Base-by-base conservation (phyloP, 768 basidiomycete genomes). In the Mycena epipterygia region DNA sequence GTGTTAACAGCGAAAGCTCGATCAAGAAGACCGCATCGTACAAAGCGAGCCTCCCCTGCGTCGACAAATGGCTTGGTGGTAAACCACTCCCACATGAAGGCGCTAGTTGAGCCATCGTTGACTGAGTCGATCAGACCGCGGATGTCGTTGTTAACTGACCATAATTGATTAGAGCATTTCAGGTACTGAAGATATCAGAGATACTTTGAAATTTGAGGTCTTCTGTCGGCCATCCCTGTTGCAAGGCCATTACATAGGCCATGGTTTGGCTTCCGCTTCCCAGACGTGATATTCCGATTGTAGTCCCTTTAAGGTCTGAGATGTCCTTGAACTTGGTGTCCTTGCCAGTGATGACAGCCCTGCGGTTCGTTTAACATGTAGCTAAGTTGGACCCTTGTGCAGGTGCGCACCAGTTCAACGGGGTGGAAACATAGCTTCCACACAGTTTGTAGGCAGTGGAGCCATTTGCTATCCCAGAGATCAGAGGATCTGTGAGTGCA, bases 81-180 rank as follows among this genome's bases (percentile, higher is more conserved):
- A 80, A 97, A 98, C 94, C 93, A 95, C 79, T 96, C 95, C 95
- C 95, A 95, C 91, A 97, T 93, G 82, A 97, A 97, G 14, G 93
- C 93, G 71, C 94, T 94, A 8, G 96, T 96, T 16, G 92, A 88
- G 0, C 92, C 94, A 59, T 94, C 91, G 76, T 98, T 72, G 32
- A 72, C 71, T 17, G 66, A 68, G n/a, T 72, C 35, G 27, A 72
- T 58, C 41, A 72, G 71, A 19, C 67, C 67, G n/a, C 52, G 67
- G 19, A 65, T 59, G 95, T 96, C 29, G 61, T 94, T 91, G 76
- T 98, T 73, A n/a, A 70, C 72, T 63, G 55, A 46, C 95, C 90
- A 72, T 93, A 90, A 76, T 94, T 94, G 41, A 95, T 94, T 95
- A 41, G 52, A 19, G 37, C n/a, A 13, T 25, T n/a, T 27, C 33